Conservation (phyloP, 83 land plant genomes). For the Thuja plicata region DNA sequence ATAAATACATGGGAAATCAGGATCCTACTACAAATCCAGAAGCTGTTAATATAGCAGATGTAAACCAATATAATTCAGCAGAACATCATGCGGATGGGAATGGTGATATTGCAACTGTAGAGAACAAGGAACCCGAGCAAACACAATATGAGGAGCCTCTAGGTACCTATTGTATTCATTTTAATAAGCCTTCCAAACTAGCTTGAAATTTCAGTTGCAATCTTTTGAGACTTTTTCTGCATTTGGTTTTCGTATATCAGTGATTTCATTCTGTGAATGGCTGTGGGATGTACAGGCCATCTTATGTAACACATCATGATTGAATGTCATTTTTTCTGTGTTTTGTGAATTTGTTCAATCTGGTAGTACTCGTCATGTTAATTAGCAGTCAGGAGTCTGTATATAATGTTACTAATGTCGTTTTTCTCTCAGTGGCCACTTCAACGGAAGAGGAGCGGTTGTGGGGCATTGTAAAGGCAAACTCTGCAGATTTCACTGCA, state of each 20-base stretch:
- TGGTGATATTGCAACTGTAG: not conserved
- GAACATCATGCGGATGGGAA: conserved; percentile 11
- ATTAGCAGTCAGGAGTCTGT: not conserved
- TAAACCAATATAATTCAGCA: conserved; percentile 6
- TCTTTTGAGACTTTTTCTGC: not conserved
- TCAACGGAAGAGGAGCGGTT: conserved; percentile 86
- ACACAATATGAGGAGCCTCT: conserved; percentile 2
- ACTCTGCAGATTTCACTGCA: conserved; percentile 88
- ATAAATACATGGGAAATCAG: not conserved
- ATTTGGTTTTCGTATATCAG: not conserved
- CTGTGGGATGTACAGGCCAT: not conserved
- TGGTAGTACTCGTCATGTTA: not conserved
- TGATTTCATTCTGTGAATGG: not conserved
- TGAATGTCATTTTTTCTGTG: not conserved
- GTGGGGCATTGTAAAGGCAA: conserved; percentile 81
- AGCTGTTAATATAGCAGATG: not conserved
- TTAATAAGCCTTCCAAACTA: not conserved
- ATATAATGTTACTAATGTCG: not conserved
- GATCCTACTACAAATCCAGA: not conserved
- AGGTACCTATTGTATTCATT: not conserved
- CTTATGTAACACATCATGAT: not conserved
- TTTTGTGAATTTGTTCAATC: not conserved
- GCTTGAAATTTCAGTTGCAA: not conserved
- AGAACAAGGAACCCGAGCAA: not conserved
- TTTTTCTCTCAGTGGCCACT: conserved; percentile 14